phyloP scores from a whole-genome alignment of 495 filamentous ascomycete genomes.

The Penicillium fimorum region DNA sequence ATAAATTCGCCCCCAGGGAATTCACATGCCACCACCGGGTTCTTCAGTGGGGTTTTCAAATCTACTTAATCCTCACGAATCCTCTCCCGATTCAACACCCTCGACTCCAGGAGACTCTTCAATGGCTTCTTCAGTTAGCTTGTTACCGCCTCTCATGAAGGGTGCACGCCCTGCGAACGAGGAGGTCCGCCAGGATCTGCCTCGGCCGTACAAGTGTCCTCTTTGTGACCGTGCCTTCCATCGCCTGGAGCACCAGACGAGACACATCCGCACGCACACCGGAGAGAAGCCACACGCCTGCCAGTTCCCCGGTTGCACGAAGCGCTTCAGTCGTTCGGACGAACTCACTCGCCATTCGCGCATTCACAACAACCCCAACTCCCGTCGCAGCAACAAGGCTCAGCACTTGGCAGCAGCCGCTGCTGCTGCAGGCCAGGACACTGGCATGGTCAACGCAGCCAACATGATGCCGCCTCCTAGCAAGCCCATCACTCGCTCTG shows the following conservation, averaged over 20 bases:
- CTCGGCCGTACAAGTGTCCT: slow-evolving; percentile 96
- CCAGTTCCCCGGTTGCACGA: slow-evolving; percentile 91
- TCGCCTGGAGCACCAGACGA: slow-evolving; percentile 95
- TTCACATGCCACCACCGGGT: slow-evolving; percentile 72
- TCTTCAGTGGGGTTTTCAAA: slow-evolving; percentile 75
- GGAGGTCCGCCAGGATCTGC: slow-evolving; percentile 71
- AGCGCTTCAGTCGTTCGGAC: slow-evolving; percentile 95
- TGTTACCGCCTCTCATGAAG: slow-evolving; percentile 65
- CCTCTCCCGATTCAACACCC: slow-evolving; percentile 31
- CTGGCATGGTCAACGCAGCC: slow-evolving; percentile 51
- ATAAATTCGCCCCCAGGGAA: slow-evolving; percentile 20
- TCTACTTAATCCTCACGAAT: slow-evolving; percentile 66
- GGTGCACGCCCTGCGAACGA: slow-evolving; percentile 61
- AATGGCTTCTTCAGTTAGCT: slow-evolving; percentile 69
- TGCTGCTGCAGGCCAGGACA: slow-evolving; percentile 48
- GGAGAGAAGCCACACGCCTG: slow-evolving; percentile 98
- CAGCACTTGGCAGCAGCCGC: slow-evolving; percentile 60
- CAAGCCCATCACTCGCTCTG: slow-evolving; percentile 72
- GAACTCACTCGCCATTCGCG: slow-evolving; percentile 95
- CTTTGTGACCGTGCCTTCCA: slow-evolving; percentile 99
- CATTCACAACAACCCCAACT: slow-evolving; percentile 99
- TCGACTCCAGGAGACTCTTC: slow-evolving; percentile 36
- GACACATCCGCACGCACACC: slow-evolving; percentile 96
- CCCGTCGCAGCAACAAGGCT: slow-evolving; percentile 86
- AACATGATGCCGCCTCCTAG: slow-evolving; percentile 75